Base-by-base conservation (phyloP, 441 rosid species). In the Gossypium gossypioides region DNA sequence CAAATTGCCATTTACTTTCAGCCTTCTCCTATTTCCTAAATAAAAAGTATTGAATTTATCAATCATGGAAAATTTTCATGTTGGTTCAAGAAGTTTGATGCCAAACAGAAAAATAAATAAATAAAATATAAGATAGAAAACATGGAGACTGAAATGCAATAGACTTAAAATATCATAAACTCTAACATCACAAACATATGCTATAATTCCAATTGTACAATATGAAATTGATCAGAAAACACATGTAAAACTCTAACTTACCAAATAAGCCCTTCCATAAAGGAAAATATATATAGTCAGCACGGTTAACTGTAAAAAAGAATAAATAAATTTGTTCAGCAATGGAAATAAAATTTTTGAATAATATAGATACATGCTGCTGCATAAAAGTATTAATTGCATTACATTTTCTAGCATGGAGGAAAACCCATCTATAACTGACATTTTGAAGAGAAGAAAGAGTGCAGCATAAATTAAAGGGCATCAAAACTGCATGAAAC, bases 251-350 rank as follows among this genome's bases (percentile, higher is more conserved):
- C 74, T 8, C n/a, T 70, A 48, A 73, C 93, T 86, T 86, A 96
- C 99, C 98, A 96, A 80, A 81, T 96, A 96, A 77, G 86, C 75
- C 82, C 88, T 96, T 78, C 99, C 99, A 69, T 96, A 93, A 13
- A 96, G 93, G 83, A 96, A 93, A 44, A 82, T 2, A 75, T 93
- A 96, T 66, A 96, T 88, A 4, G 99, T 96, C 80, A 86, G 88
- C 86, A 96, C 98, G 0, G 97, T 88, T 76, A 96, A 81, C 99
- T 96, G 96, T 96, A 86, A 74, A 77, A 77, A 60, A n/a, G 75
- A 68, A 76, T 61, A 69, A 69, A 55, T 18, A 67, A 74, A 16
- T n/a, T 32, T 50, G 15, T 1, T 73, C 44, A 54, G 64, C 22
- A 50, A 40, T 4, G 6, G 6, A 46, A 71, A 16, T 44, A 16